These are phyloP conservation scores for Diaporthe vexans DNA, from an alignment of 2,329 filamentous ascomycete species.

Conservation along the genomic window DNA sequence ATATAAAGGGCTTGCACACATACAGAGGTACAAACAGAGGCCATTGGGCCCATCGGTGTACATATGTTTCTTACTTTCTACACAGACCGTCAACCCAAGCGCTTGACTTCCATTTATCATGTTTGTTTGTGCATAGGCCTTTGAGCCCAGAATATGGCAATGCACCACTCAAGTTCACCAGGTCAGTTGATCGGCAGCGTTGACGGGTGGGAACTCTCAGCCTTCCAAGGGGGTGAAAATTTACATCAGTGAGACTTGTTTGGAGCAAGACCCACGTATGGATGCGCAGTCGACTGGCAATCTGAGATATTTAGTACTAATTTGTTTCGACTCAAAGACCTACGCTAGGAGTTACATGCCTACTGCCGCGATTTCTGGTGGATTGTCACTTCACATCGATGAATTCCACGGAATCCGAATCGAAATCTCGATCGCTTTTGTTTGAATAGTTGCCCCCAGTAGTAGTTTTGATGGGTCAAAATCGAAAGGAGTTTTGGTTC, in stretches of 20 bases:
- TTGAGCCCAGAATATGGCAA: not conserved
- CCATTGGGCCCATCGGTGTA: not conserved
- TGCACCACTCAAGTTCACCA: not conserved
- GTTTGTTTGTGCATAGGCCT: not conserved
- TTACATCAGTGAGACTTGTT: not conserved
- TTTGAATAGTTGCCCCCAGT: not conserved
- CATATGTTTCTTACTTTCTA: not conserved
- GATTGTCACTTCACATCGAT: not conserved
- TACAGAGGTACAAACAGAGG: not conserved
- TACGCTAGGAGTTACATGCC: not conserved
- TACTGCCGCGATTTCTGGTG: not conserved
- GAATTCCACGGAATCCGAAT: not conserved
- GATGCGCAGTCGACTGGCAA: not conserved
- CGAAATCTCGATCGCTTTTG: not conserved
- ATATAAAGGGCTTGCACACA: not conserved
- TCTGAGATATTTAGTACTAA: not conserved
- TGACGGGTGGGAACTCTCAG: not conserved
- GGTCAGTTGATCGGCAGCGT: not conserved
- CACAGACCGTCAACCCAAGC: not conserved
- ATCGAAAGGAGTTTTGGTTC: not conserved
- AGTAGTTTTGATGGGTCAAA: not conserved
- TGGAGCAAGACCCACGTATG: no score
- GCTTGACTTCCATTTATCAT: not conserved
- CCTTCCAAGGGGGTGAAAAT: not conserved
- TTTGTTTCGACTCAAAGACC: not conserved